Evolutionary conservation across 2,329 filamentous ascomycete species (phyloP).

Genomic region (Epichloe aotearoae): DNA sequence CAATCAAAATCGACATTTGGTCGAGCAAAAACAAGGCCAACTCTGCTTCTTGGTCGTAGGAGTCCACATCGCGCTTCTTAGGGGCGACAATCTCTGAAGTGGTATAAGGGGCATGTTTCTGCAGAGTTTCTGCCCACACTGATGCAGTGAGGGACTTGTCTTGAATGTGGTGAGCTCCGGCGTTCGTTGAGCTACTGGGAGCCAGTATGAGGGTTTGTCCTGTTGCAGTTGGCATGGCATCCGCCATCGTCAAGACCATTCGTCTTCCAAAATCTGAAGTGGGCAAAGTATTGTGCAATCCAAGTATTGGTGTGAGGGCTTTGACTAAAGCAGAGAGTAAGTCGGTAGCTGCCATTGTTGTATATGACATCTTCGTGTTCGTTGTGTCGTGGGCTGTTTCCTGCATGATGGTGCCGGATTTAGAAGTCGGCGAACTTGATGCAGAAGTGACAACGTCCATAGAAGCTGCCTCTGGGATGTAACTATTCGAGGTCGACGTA

Average conservation of each 20-base stretch:
- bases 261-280: neutral
- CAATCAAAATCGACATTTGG: slow-evolving; percentile 9
- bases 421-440: neutral
- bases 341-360: neutral
- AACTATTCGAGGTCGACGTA: neutral
- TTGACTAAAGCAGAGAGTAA: slow-evolving; percentile 8
- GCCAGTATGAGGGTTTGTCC: neutral
- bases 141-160: neutral
- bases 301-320: slow-evolving; percentile 4
- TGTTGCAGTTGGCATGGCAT: neutral
- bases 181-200: neutral
- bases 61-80: neutral
- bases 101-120: neutral
- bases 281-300: neutral
- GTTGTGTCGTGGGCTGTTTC: neutral
- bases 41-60: neutral
- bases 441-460: neutral
- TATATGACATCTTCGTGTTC: neutral
- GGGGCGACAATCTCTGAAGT: neutral
- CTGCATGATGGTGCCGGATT: neutral
- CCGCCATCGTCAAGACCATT: neutral
- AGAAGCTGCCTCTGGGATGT: neutral
- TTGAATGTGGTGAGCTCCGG: neutral
- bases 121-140: neutral
- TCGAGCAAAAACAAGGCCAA: slow-evolving; percentile 8